Evolutionary conservation across 1,284 basidiomycete species (phyloP).

Genomic region (Phellinidium pouzarii): DNA sequence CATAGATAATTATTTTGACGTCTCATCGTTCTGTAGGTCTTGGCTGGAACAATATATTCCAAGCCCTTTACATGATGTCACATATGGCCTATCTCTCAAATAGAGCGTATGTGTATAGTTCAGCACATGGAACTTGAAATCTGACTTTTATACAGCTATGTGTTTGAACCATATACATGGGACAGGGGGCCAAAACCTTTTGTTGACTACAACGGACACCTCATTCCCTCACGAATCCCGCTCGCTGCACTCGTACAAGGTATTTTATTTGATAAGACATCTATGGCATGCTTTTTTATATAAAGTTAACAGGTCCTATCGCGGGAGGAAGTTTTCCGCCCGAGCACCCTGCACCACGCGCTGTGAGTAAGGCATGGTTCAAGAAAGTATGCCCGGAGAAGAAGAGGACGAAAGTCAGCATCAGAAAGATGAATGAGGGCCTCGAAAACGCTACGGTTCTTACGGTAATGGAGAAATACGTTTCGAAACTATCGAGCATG

Average conservation of each 20-base stretch:
- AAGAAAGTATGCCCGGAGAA: conserved; percentile 17
- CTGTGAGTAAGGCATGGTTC: conserved; percentile 15
- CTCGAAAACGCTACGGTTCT: background rate
- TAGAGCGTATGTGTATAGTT: conserved; percentile 17
- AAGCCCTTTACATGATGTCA: conserved; percentile 10
- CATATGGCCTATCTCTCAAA: conserved; percentile 19
- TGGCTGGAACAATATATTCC: conserved; percentile 13
- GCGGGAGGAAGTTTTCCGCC: conserved; percentile 15
- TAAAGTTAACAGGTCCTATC: conserved; percentile 14
- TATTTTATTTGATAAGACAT: background rate
- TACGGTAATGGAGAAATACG: conserved; percentile 17
- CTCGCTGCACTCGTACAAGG: conserved; percentile 17
- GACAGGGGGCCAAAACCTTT: conserved; percentile 3
- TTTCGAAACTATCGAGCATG: conserved; percentile 6
- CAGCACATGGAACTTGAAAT: too few relatives aligned
- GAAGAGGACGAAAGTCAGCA: conserved; percentile 2
- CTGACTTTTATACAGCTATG: conserved; percentile 7
- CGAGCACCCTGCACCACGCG: conserved; percentile 12
- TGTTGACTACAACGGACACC: conserved; percentile 11
- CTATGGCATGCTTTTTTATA: background rate
- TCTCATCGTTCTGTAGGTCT: background rate
- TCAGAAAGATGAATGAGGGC: conserved; percentile 8
- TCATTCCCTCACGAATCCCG: conserved; percentile 19
- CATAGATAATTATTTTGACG: background rate
- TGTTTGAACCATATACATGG: conserved; percentile 18